Evolutionary conservation across 2,329 filamentous ascomycete species (phyloP), one percentile per base, ranked within the genome.

Genomic region (Cladosporium velox): DNA sequence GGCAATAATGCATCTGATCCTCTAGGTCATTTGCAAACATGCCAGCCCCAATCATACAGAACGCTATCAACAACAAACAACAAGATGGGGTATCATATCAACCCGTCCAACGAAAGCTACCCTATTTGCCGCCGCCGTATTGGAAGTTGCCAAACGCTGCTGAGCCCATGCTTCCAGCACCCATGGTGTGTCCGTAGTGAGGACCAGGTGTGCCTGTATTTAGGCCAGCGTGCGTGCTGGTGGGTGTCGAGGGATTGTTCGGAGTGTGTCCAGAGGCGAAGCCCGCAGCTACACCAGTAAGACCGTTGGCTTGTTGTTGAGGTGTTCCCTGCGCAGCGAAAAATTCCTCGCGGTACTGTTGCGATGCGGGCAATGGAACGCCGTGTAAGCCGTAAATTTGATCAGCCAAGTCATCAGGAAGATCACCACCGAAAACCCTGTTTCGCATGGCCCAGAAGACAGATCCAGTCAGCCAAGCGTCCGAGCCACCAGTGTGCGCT

Each of bases 371-470:
- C 15, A 80, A 77, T 11, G 79, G 78, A 12, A 84, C 82, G 34
- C 80, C 90, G 62, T 93, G 93, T 11, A 98, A 83, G 12, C 94
- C 94, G 91, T 94, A 98, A 72, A 97, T 93, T 79, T 96, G 94
- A 67, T 93, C 93, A 70, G 96, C 92, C 71, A 96, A 84, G 38
- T 85, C 91, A 34, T 91, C 87, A 7, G 91, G 88, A 57, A 97
- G 90, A 28, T 88, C 85, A 68, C 91, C 90, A 72, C 90, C 90
- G 80, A 96, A 98, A 70, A 98, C 91, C 75, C 91, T 89, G 76
- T 93, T 90, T 67, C 90, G 88, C 84, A 98, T 90, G 74, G 93
- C 91, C 86, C 96, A 99, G 80, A 97, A 99, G 34, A 97, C 92
- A 72, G 91, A 90, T 59, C 95, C 95, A 0, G 95, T 99, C 34